Evolutionary conservation across 495 filamentous ascomycete species (phyloP), one percentile per base, ranked within the genome.

Genomic region (Darksidea phi): DNA sequence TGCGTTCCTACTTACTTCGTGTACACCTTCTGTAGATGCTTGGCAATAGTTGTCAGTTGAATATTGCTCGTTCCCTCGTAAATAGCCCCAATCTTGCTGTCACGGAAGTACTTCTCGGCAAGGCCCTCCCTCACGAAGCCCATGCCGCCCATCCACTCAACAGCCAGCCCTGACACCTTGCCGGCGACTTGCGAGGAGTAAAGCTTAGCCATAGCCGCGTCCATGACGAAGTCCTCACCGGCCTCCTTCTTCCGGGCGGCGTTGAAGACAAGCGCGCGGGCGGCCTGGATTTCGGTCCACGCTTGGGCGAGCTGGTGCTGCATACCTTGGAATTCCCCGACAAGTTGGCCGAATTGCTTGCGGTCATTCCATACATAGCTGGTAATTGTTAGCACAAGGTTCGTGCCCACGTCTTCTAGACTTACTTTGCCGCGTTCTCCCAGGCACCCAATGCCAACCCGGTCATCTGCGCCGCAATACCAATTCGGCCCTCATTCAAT

Each of bases 81-180:
- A 64, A 99, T 97, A 46, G 90, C 91, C 1, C 94, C 94, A 71
- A 99, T 99, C 85, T 97, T 99, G 78, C 89, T 93, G 73, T 99
- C 94, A 21, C 94, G 82, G 80, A 86, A 99, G 78, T 87, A 95
- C 84, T 99, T 99, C 86, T 99, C 94, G 3, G 95, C 94, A 61
- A 96, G 84, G 1, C 94, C 94, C 73, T 99, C 94, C 41, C 94
- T 80, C 37, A 97, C 94, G 67, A 99, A 99, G 7, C 84, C 85
- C 94, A 96, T 97, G 51, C 94, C 94, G 34, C 94, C 94, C 93
- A 97, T 97, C 94, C 95, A 97, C 76, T 97, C 94, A 17, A 99
- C 84, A 2, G 92, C 94, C 11, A 85, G 83, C 10, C 91, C 86
- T 50, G 88, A 88, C 20, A 97, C 93, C 51, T 84, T 84, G 15